Evolutionary conservation across 139 green algal species (phyloP).

Genomic region (Chlorella sp.): DNA sequence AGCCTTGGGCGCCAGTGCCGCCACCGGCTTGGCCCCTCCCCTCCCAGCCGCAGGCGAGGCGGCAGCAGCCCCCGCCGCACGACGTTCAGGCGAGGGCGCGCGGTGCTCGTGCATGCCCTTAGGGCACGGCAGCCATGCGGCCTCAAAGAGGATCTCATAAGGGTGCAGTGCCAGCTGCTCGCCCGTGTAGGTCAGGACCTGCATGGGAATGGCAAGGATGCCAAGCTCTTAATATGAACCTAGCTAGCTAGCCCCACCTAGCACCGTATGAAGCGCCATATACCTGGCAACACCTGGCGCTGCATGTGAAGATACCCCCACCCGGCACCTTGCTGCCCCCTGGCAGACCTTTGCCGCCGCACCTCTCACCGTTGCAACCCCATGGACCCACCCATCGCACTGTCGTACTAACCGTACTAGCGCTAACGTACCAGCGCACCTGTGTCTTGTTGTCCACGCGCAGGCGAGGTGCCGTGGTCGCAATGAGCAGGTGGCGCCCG

Average conservation of each 20-base stretch:
- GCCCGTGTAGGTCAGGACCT: background rate
- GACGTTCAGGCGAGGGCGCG: constrained; percentile 51
- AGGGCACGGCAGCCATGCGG: constrained; percentile 47
- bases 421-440: constrained; percentile 19
- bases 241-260: too few species aligned
- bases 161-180: background rate
- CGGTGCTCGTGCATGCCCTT: constrained; percentile 49
- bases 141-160: constrained; percentile 69
- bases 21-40: background rate
- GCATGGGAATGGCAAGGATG: too few species aligned
- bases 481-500: constrained; percentile 74
- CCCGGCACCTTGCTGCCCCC: too few species aligned
- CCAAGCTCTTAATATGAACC: too few species aligned
- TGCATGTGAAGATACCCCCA: too few species aligned
- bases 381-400: too few species aligned
- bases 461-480: constrained; percentile 82
- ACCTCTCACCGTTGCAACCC: too few species aligned
- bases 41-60: constrained; percentile 1
- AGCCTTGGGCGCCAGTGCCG: background rate
- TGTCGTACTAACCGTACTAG: too few species aligned
- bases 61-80: constrained; percentile 12
- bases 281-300: too few species aligned
- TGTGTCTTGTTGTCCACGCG: constrained; percentile 89
- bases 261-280: too few species aligned
- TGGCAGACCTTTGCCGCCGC: too few species aligned